Evolutionary conservation across 2,329 filamentous ascomycete species (phyloP), one percentile per base, ranked within the genome.

Genomic region (Colletotrichum incanum): DNA sequence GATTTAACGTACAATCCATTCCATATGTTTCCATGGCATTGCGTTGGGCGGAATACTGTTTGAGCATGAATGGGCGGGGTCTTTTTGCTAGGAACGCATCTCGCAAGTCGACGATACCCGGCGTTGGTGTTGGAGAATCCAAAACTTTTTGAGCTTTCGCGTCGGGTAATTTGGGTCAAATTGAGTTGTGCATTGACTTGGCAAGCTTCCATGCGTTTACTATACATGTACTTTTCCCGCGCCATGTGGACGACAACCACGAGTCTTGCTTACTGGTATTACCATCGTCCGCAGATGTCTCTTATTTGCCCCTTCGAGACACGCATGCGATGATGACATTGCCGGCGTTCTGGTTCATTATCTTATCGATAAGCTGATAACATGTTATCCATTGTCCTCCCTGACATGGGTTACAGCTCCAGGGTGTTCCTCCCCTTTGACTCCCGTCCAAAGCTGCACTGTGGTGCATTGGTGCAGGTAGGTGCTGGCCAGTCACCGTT

Each of bases 81-180:
- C n/a, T 37, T 55, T 34, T 41, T 70, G 59, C 31, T 72, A 43
- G 34, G 64, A 59, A 47, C 49, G 66, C 60, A 56, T 26, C 45
- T 62, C 39, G 59, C 58, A 23, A 62, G 63, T 52, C 56, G 26
- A 72, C 59, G 67, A 73, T 72, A 73, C 62, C 62, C 54, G 59
- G 69, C 64, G 55, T 62, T 45, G 34, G 72, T 64, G 37, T 65
- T 61, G 54, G 60, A 58, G 43, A 45, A 49, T 41, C 39, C 18
- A 16, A 49, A 49, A 8, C 47, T 31, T 26, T 26, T 28, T 20
- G 20, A 31, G 18, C 16, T 43, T 47, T 55, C 37, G 18, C 28
- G 28, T 39, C 47, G 5, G 28, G 18, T 56, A 2, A 37, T n/a
- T 49, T 54, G 34, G 26, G 18, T 31, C 34, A n/a, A 23, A 52